These are phyloP conservation scores for Fonsecaea monophora DNA, from an alignment of 2,329 filamentous ascomycete species.

Conservation along the genomic window DNA sequence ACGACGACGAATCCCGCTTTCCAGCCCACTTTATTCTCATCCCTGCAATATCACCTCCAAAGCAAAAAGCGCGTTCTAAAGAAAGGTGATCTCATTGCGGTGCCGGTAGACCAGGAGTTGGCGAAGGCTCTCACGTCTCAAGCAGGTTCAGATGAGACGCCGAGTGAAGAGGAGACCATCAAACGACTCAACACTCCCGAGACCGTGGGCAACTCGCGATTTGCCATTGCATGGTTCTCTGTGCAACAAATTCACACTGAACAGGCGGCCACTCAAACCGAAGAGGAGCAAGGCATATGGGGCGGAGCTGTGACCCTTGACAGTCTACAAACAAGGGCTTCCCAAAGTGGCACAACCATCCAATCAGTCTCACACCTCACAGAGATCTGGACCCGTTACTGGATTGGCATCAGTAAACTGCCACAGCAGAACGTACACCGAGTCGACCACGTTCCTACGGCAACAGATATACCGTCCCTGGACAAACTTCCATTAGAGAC, in stretches of 20 bases:
- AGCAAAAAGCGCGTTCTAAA: slow-evolving; percentile 81
- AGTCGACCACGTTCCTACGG: slow-evolving; percentile 45
- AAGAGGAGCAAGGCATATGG: slow-evolving; percentile 71
- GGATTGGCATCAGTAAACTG: slow-evolving; percentile 75
- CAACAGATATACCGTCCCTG: slow-evolving; percentile 44
- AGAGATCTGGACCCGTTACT: slow-evolving; percentile 85
- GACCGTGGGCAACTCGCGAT: slow-evolving; percentile 23
- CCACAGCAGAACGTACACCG: slow-evolving; percentile 55
- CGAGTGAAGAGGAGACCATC: slow-evolving; percentile 74
- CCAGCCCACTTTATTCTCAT: slow-evolving; percentile 84
- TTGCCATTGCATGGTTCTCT: slow-evolving; percentile 78
- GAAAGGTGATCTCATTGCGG: slow-evolving; percentile 84
- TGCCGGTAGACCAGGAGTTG: slow-evolving; percentile 85
- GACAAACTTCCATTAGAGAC: slow-evolving; percentile 69
- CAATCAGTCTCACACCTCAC: slow-evolving; percentile 78
- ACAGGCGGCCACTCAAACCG: slow-evolving; percentile 55
- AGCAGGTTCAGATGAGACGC: slow-evolving; percentile 60
- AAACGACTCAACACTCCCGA: slow-evolving; percentile 47
- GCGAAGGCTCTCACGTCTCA: slow-evolving; percentile 81
- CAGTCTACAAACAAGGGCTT: slow-evolving; percentile 83
- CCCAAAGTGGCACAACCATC: slow-evolving; percentile 86
- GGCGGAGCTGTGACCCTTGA: slow-evolving; percentile 86
- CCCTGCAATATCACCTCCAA: slow-evolving; percentile 87
- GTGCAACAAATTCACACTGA: slow-evolving; percentile 54
- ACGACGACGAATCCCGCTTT: slow-evolving; percentile 83